These are phyloP conservation scores for Exophiala calicioides DNA, from an alignment of 2,329 filamentous ascomycete genomes.

Conservation along the genomic window DNA sequence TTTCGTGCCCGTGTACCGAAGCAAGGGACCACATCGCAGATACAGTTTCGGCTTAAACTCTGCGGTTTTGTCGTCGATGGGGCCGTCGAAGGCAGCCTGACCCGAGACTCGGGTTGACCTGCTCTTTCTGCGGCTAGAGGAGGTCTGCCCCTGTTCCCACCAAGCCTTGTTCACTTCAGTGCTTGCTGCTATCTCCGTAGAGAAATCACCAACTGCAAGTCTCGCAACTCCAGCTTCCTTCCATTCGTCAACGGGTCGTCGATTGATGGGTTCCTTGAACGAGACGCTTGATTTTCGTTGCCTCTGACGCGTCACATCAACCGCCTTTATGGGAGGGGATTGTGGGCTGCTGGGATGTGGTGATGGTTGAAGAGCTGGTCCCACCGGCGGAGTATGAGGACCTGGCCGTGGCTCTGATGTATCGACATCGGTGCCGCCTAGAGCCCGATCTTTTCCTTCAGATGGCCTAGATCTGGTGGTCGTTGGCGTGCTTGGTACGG, in stretches of 20 bases:
- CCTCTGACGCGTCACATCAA: slow-evolving; percentile 26
- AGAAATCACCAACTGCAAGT: slow-evolving; percentile 60
- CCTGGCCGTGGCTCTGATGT: slow-evolving; percentile 7
- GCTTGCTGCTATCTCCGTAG: slow-evolving; percentile 51
- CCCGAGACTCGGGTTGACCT: slow-evolving; percentile 51
- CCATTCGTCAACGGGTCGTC: slow-evolving; percentile 62
- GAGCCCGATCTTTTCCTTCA: slow-evolving; percentile 6
- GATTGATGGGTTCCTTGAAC: slow-evolving; percentile 49
- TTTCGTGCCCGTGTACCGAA: slow-evolving; percentile 88
- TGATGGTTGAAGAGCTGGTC: slow-evolving; percentile 23
- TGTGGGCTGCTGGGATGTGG: slow-evolving; percentile 26
- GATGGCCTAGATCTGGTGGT: background rate
- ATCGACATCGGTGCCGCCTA: background rate
- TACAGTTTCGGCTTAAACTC: slow-evolving; percentile 78
- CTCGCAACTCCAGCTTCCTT: slow-evolving; percentile 65
- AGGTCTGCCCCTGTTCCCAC: slow-evolving; percentile 68
- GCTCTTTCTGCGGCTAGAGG: slow-evolving; percentile 47
- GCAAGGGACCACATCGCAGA: slow-evolving; percentile 83
- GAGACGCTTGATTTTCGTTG: slow-evolving; percentile 43
- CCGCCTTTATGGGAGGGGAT: slow-evolving; percentile 22
- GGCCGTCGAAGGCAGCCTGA: slow-evolving; percentile 44
- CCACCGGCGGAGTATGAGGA: slow-evolving; percentile 19
- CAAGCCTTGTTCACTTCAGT: slow-evolving; percentile 63
- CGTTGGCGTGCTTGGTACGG: slow-evolving; percentile 14
- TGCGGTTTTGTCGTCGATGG: slow-evolving; percentile 28